Percentiles rank a stretch among this genome's conserved stretches.
Evolutionary conservation across 2,329 filamentous ascomycete species (phyloP).

Genomic region (Coniochaeta pulveracea): DNA sequence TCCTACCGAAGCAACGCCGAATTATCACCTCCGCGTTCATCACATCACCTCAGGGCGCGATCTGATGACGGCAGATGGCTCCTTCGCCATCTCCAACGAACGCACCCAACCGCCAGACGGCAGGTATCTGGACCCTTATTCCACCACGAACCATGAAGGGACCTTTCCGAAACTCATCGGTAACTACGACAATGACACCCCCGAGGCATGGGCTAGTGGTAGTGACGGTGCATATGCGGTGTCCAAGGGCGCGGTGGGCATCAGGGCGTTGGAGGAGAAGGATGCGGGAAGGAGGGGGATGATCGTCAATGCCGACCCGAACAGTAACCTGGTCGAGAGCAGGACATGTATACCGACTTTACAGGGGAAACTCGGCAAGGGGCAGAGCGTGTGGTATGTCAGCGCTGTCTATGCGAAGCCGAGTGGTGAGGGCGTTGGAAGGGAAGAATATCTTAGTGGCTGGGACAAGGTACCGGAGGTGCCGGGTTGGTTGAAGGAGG

Average conservation of each 20-base stretch:
- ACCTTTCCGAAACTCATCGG: slow-evolving; percentile 45
- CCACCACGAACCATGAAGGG: slow-evolving; percentile 32
- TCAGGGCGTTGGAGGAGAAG: slow-evolving; percentile 40
- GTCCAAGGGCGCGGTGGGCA: slow-evolving; percentile 44
- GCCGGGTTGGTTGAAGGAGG: slow-evolving; percentile 47
- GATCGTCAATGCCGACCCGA: slow-evolving; percentile 65
- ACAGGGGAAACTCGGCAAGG: slow-evolving; percentile 46
- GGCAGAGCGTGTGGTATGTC: slow-evolving; percentile 53
- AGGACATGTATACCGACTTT: slow-evolving; percentile 62
- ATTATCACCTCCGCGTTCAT: slow-evolving; percentile 62
- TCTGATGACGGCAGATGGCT: slow-evolving; percentile 62
- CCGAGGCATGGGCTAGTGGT: slow-evolving; percentile 40
- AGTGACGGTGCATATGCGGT: slow-evolving; percentile 42
- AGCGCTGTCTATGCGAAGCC: slow-evolving; percentile 64
- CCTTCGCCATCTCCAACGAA: slow-evolving; percentile 57
- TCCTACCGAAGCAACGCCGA: slow-evolving; percentile 42
- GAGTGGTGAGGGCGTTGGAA: slow-evolving; percentile 36
- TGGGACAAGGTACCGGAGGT: slow-evolving; percentile 49
- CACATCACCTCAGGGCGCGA: slow-evolving; percentile 46
- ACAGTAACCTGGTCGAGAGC: slow-evolving; percentile 65
- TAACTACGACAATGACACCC: slow-evolving; percentile 46
- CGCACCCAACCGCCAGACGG: slow-evolving; percentile 32
- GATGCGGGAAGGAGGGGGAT: slow-evolving; percentile 41
- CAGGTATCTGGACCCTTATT: slow-evolving; percentile 38
- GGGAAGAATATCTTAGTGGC: slow-evolving; percentile 41